Percentiles rank a stretch among this genome's conserved stretches.
Evolutionary conservation across 2,329 filamentous ascomycete genomes (phyloP).

Genomic region (Sclerotinia borealis): DNA sequence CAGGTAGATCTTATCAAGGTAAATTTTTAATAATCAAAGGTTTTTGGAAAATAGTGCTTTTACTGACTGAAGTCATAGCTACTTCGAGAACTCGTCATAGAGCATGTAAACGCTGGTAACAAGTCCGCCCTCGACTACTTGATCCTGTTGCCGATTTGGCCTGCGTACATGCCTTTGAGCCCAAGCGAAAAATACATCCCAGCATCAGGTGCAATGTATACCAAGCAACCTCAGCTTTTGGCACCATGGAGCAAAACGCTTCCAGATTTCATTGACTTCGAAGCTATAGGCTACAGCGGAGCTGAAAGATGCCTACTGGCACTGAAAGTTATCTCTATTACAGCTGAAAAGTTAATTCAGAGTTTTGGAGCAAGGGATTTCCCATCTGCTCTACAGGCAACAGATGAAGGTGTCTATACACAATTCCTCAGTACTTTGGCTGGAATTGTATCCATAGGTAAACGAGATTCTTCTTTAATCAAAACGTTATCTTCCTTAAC

Average conservation of each 20-base stretch:
- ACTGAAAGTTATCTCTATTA: neutral
- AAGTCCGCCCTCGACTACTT: neutral
- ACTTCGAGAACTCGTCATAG: slow-evolving; percentile 14
- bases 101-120: neutral
- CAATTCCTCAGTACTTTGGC: neutral
- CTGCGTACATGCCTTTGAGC: neutral
- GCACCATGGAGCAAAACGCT: slow-evolving; percentile 24
- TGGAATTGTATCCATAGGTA: neutral
- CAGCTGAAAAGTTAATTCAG: slow-evolving; percentile 9
- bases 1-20: neutral
- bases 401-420: neutral
- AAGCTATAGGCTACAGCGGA: neutral
- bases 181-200: neutral
- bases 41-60: neutral
- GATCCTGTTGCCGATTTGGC: slow-evolving; percentile 19
- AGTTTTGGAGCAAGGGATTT: slow-evolving; percentile 15
- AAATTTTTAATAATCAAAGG: neutral
- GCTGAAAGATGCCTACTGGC: neutral
- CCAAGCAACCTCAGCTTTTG: slow-evolving; percentile 17
- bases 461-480: neutral
- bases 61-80: slow-evolving; percentile 8
- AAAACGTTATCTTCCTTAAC: neutral
- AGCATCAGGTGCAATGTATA: slow-evolving; percentile 17
- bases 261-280: slow-evolving; percentile 17
- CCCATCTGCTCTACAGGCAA: slow-evolving; percentile 7